Evolutionary conservation across 2,329 filamentous ascomycete genomes (phyloP), one percentile per base, ranked within the genome.

Genomic region (Verticillium longisporum): DNA sequence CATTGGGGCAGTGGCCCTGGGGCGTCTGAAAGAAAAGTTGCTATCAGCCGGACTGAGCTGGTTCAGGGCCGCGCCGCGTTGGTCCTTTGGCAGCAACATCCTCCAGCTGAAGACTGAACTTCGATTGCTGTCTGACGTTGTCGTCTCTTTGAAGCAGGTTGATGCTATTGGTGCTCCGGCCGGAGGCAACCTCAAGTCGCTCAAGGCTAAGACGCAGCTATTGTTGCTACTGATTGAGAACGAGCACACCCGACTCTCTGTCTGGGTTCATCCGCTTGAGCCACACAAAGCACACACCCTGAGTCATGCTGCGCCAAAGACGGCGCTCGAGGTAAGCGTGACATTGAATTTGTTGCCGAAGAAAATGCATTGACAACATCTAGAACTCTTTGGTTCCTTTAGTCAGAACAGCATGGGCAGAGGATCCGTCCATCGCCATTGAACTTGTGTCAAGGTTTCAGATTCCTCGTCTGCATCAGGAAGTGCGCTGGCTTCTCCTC

Each of bases 61-160:
- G 96, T 99, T 99, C 74, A 85, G 82, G 45, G 85, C 88, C 66
- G 80, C 91, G 6, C 91, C 93, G 14, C 86, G 87, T 66, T 99
- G 95, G 94, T 96, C 95, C 0, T 98, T 95, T 74, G 95, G 95
- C 61, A 95, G 94, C 68, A 99, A 97, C 71, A 85, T 91, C 57
- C 78, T 99, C 15, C 95, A 99, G 72, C 80, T 98, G 58, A 98
- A 96, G 78, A 94, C 96, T 0, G 95, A 99, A 75, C 86, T 92
- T 37, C 89, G 89, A 66, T 79, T 97, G 18, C 83, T 98, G 45
- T 82, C 83, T 6, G 92, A 97, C 71, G 87, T 97, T 38, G 79
- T 88, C 57, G 73, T 76, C 11, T 84, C 87, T 14, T 76, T 99
- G 63, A 86, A 87, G 64, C 80, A 78, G 2, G 83, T 92, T 11